Conservation (phyloP, 2,329 filamentous ascomycete genomes). For the Aspergillus costaricaensis region DNA sequence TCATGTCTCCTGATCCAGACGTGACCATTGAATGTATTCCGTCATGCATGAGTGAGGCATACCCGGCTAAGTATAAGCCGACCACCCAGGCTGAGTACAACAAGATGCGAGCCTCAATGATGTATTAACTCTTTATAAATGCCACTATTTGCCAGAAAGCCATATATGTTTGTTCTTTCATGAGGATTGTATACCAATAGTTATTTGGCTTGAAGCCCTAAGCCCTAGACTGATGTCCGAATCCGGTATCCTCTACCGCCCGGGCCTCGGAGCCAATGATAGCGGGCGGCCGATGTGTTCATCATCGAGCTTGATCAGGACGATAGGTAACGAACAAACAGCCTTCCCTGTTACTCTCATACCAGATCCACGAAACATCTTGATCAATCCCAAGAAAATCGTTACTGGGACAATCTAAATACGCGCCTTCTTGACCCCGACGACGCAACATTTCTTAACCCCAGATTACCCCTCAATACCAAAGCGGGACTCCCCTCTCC, state of each 20-base stretch:
- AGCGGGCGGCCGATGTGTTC: conserved; percentile 14
- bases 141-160: too few relatives aligned
- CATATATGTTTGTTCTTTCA: background rate
- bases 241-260: conserved; percentile 12
- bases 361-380: background rate
- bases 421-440: background rate
- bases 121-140: conserved; percentile 11
- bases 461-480: conserved; percentile 8
- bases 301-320: conserved; percentile 7
- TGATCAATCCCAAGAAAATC: background rate
- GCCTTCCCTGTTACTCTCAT: background rate
- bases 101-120: conserved; percentile 34
- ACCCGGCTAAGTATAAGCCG: conserved; percentile 55
- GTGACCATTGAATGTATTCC: conserved; percentile 56
- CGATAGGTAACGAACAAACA: background rate
- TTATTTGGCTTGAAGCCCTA: conserved; percentile 17
- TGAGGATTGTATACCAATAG: background rate
- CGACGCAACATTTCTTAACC: background rate
- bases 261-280: conserved; percentile 14
- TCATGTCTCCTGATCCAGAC: conserved; percentile 54
- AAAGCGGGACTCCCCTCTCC: conserved; percentile 6
- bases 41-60: conserved; percentile 46
- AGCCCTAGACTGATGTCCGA: conserved; percentile 20
- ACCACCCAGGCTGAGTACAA: conserved; percentile 46
- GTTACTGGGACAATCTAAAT: background rate